Base-by-base conservation (phyloP, 202 grass and related monocot species). In the Musa balbisiana region DNA sequence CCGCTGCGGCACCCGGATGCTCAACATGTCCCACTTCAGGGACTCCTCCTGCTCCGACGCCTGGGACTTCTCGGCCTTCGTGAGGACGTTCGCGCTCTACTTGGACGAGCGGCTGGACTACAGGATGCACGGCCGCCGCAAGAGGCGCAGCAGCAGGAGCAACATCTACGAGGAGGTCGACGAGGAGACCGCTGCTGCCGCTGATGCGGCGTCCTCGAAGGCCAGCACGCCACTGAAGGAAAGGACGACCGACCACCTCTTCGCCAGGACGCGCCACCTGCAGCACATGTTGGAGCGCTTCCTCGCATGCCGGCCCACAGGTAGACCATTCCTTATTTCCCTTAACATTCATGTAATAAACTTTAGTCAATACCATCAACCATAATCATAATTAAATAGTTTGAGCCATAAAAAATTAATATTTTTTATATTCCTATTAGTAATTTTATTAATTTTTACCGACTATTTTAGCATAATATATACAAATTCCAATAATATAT, bases 11-110 rank as follows among this genome's bases (percentile, higher is more conserved):
- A 92, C 90, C 60, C 85, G 91, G 72, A 82, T 98, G 83, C 94
- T 98, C 80, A 98, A 98, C 85, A 84, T 98, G 83, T 88, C 91
- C 33, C 88, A 94, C 72, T 98, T 98, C 78, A 78, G 83, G 16
- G 91, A 89, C 83, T 78, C 79, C 11, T 81, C 88, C 51, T 67
- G 83, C 62, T 75, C 77, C 70, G 87, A 87, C 55, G 84, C 91
- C 64, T 98, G 91, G 91, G 88, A 93, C 81, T 94, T 92, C 88
- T 92, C 94, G 9, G 88, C 88, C 11, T 88, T 98, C 77, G 88
- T 98, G 15, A 83, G 94, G 60, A 93, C 87, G 55, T 94, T 83
- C 80, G 90, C 91, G 17, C 79, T 89, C 4, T 98, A 98, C 80
- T 73, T 91, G 49, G 72, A 96, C 71, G 86, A 87, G 74, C 74